Percentiles rank a stretch among this genome's conserved stretches.
phyloP scores from a whole-genome alignment of 2,329 filamentous ascomycete species.

The Grosmannia clavigera region DNA sequence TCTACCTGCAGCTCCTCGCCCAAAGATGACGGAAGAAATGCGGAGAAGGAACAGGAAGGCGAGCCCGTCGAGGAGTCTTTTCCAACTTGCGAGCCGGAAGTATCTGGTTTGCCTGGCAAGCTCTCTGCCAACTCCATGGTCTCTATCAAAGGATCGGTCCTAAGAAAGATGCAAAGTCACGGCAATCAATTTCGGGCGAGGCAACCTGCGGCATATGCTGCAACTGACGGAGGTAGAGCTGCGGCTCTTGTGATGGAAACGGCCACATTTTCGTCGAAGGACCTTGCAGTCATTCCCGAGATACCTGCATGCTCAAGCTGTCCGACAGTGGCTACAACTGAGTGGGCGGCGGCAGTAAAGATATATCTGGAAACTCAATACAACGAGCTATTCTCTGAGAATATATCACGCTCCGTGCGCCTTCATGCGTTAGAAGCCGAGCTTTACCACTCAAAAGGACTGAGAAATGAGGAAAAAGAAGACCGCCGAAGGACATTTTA shows the following conservation, averaged over 20 bases:
- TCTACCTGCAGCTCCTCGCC: slow-evolving; percentile 1
- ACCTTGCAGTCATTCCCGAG: neutral
- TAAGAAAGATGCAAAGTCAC: neutral
- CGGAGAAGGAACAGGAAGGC: neutral
- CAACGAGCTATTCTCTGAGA: slow-evolving; percentile 49
- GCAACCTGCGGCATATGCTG: neutral
- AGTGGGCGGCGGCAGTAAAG: slow-evolving; percentile 69
- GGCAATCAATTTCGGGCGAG: neutral
- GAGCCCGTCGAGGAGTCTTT: neutral
- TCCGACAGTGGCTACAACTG: slow-evolving; percentile 48
- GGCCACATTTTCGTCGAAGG: neutral
- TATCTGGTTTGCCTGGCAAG: slow-evolving; percentile 18
- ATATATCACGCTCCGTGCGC: slow-evolving; percentile 48
- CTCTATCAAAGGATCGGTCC: slow-evolving; percentile 9
- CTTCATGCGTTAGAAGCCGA: slow-evolving; percentile 49
- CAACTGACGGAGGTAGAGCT: no score
- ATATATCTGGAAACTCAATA: slow-evolving; percentile 79
- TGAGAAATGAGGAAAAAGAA: slow-evolving; percentile 43
- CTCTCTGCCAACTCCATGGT: slow-evolving; percentile 30
- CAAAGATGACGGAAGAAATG: neutral
- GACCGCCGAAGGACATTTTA: slow-evolving; percentile 46
- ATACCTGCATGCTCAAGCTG: slow-evolving; percentile 9
- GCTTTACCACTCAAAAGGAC: slow-evolving; percentile 40
- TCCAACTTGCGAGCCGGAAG: neutral
- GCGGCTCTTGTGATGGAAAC: neutral